These are phyloP conservation scores for Leccinum aurantiacum DNA, from an alignment of 768 basidiomycete species.

Conservation along the genomic window DNA sequence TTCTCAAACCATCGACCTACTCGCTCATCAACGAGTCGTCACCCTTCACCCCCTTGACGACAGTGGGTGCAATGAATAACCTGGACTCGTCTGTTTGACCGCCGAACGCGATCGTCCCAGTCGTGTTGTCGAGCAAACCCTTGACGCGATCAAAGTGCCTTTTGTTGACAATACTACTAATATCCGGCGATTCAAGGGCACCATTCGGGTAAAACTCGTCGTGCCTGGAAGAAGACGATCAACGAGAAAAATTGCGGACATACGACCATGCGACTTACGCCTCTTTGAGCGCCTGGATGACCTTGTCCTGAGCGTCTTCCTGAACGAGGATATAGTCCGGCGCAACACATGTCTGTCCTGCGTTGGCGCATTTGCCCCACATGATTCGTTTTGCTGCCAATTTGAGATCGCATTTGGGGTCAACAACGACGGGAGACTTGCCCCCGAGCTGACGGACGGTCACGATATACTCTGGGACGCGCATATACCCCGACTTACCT, in stretches of 20 bases:
- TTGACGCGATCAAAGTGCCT: slow-evolving; percentile 60
- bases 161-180: slow-evolving; percentile 51
- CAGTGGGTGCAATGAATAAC: slow-evolving; percentile 69
- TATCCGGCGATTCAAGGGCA: slow-evolving; percentile 43
- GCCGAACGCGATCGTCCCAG: slow-evolving; percentile 67
- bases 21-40: slow-evolving; percentile 78
- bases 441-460: slow-evolving; percentile 54
- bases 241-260: neutral
- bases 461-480: neutral
- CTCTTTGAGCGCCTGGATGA: slow-evolving; percentile 42
- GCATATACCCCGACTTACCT: slow-evolving; percentile 36
- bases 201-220: slow-evolving; percentile 43
- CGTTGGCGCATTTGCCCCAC: slow-evolving; percentile 79
- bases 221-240: slow-evolving; percentile 13
- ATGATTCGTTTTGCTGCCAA: slow-evolving; percentile 65
- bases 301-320: slow-evolving; percentile 37
- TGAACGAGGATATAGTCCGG: slow-evolving; percentile 55
- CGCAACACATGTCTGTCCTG: slow-evolving; percentile 74
- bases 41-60: slow-evolving; percentile 59
- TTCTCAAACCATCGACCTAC: slow-evolving; percentile 40
- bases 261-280: slow-evolving; percentile 33
- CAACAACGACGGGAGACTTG: slow-evolving; percentile 77
- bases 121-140: slow-evolving; percentile 57
- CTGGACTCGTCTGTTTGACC: slow-evolving; percentile 58
- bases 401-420: slow-evolving; percentile 65